Base-by-base conservation (phyloP, 2,329 filamentous ascomycete species). In the Penicillium sp. region DNA sequence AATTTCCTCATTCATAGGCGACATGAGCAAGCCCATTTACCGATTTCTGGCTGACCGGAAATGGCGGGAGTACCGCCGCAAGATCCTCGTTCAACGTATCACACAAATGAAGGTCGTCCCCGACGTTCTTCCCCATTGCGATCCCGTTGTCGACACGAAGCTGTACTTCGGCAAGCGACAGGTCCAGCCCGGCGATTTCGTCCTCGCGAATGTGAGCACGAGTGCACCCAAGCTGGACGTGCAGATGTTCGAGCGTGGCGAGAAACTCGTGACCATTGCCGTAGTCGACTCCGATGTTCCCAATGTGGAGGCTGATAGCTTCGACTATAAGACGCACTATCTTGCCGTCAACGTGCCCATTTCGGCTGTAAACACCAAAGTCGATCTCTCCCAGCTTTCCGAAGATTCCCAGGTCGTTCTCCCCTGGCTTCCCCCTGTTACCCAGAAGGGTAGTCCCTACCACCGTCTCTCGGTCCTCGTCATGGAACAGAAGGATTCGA, bases 11-110 rank as follows among this genome's bases (percentile, higher is more conserved):
- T 34, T 43, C n/a, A 26, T 62, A 97, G 92, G 89, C 61, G 92
- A 97, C 75, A 93, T 97, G 91, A 88, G 85, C 79, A 96, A 96
- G 75, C 93, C 93, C 59, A 92, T 99, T 70, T 99, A 99, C 80
- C 90, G 93, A 61, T 84, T 90, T 74, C 87, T 97, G 47, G 91
- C 93, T 56, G 85, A 96, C 69, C 79, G 83, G 66, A 92, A 95
- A 79, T 99, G 94, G 94, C 87, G 88, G 64, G 81, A 86, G 60
- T 92, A 94, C 78, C 88, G 91, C 70, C 86, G 88, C 65, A 85
- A 86, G 65, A 78, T 97, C 59, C 84, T 95, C 60, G 81, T 87
- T 59, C 94, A 99, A 79, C 89, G 94, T 70, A 88, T 97, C 68
- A 79, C 84, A 45, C 91, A 96, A 72, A 89, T 97, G 81, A 83